Percentiles rank a stretch among this genome's conserved stretches.
These are phyloP conservation scores for Amoebophrya sp. DNA, from an alignment of 169 alveolate species.

Conservation along the genomic window DNA sequence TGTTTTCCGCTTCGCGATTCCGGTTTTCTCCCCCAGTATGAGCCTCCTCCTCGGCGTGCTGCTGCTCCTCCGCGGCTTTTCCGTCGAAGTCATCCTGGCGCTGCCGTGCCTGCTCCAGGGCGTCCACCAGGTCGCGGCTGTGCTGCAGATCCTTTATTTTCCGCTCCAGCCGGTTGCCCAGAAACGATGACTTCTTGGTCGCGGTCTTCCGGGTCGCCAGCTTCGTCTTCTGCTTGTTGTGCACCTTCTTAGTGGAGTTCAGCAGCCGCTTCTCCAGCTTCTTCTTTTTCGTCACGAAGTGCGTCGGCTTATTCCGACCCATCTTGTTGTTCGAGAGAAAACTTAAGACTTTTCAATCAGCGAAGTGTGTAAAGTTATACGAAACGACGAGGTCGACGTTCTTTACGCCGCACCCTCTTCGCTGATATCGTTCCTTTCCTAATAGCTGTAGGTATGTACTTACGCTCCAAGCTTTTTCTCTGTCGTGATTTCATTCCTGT, in stretches of 20 bases:
- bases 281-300: background rate
- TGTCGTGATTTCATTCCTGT: no score
- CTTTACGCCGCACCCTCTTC: no score
- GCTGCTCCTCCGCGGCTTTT: background rate
- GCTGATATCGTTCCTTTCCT: no score
- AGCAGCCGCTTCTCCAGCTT: background rate
- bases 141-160: background rate
- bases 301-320: conserved; percentile 21
- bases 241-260: background rate
- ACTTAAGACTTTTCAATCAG: no score
- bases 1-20: conserved; percentile 8
- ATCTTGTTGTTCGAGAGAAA: background rate
- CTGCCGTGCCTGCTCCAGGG: background rate
- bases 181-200: background rate
- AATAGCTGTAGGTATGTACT: no score
- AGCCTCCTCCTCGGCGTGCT: background rate
- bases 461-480: no score
- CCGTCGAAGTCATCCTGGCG: background rate
- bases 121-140: background rate
- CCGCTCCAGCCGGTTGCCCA: background rate
- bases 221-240: background rate
- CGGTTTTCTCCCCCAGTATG: background rate
- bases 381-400: no score
- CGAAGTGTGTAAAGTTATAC: no score
- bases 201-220: background rate